Evolutionary conservation across 176 grass and related monocot species (phyloP), one percentile per base, ranked within the genome.

Genomic region (Thalia dealbata): DNA sequence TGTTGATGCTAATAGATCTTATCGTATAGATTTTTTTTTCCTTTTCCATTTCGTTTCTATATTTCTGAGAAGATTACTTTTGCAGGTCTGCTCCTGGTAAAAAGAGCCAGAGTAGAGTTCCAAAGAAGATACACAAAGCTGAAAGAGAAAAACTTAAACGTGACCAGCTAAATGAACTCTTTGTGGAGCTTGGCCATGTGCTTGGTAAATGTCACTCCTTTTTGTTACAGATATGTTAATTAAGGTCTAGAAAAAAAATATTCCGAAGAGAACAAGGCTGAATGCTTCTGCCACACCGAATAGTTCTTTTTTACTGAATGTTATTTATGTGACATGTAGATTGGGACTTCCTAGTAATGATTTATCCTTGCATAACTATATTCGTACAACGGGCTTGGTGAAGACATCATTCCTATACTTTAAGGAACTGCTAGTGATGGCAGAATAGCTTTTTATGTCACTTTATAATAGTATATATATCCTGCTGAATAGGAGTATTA

Each of bases 91-190:
- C 46, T 15, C 52, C 70, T 74, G 63, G 78, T 73, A 80, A 78
- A 88, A 83, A 74, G 55, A 59, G 60, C 51, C 89, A 79, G 68
- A 81, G 80, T 77, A 88, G 42, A 25, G 48, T 70, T 79, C 86
- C 89, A 66, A 92, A 84, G 83, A 92, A 86, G 85, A 88, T 72
- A 54, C 83, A 92, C 50, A 88, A 92, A 84, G 85, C 89, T 74
- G 89, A 88, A 80, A 81, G 83, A 50, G 89, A 88, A 72, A 92
- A 88, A 81, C 89, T 86, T 61, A 92, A 88, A 79, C 86, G 89
- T 67, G 89, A 88, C 64, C 83, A 88, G 42, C 76, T 92, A 73
- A 92, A 92, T 84, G 89, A 92, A 44, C 86, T 86, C 78, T 92
- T 92, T 67, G 43, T 88, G 70, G 86, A 86, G 72, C 83, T 92